Percentiles rank a stretch among this genome's conserved stretches.
phyloP scores from a whole-genome alignment of 306 rosid species.

The Cicer chorassanicum region DNA sequence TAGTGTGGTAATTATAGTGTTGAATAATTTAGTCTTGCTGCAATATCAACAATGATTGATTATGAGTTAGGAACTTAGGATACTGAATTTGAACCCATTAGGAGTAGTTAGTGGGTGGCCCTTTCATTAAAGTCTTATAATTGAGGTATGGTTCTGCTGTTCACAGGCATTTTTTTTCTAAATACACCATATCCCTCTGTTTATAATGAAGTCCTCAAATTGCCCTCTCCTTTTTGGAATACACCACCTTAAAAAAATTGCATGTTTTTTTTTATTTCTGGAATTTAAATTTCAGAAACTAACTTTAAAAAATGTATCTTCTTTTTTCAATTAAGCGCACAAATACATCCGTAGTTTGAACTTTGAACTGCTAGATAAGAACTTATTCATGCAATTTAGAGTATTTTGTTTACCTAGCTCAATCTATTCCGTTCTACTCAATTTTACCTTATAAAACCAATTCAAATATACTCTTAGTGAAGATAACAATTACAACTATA shows the following conservation, averaged over 20 bases:
- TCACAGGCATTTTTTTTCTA: background rate
- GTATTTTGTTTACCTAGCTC: too few relatives aligned
- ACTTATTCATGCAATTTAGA: background rate
- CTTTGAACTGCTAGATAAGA: background rate
- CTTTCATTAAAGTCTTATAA: background rate
- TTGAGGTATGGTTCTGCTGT: background rate
- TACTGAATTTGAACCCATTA: background rate
- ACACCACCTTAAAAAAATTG: background rate
- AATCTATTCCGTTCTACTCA: too few relatives aligned
- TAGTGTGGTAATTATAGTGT: background rate
- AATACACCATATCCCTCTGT: background rate
- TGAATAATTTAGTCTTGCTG: background rate
- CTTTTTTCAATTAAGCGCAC: background rate
- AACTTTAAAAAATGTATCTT: background rate
- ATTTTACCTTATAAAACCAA: too few relatives aligned
- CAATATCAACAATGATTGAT: background rate
- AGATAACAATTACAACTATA: too few relatives aligned
- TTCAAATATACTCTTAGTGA: too few relatives aligned
- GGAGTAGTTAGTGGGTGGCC: background rate
- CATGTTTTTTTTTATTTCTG: background rate
- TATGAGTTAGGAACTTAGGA: background rate
- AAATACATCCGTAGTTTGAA: background rate
- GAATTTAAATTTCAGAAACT: conserved; percentile 4
- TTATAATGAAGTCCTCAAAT: too few relatives aligned
- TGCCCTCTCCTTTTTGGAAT: background rate